Evolutionary conservation across 2,329 filamentous ascomycete genomes (phyloP), one percentile per base, ranked within the genome.

Genomic region (Clonostachys chloroleuca): DNA sequence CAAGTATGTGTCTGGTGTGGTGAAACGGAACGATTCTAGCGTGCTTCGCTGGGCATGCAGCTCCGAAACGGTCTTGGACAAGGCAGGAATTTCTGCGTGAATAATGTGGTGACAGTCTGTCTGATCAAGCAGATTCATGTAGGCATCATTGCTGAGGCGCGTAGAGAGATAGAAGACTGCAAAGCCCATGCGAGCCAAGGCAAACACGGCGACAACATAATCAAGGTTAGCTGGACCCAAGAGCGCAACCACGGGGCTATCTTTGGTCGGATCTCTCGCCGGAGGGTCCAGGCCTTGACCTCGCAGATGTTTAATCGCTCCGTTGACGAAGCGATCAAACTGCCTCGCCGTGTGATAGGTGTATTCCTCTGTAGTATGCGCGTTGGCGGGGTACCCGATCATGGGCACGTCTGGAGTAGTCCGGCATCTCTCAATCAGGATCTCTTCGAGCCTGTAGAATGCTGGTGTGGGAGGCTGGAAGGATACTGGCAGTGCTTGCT

Each of bases 121-220:
- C 5, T 14, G 40, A 12, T 42, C 12, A 20, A 42, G 40, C 14
- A 42, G 40, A 18, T 20, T 42, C 12, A 14, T 18, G 40, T 14
- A 14, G 5, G 40, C 40, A 12, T 42, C 40, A 5, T 42, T 14
- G 12, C 12, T 14, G 40, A 42, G 12, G 12, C 40, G 12, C 14
- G 40, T 42, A 12, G 40, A 42, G 40, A 42, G 40, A 20, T 14
- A 42, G 12, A 42, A 18, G 12, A 18, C 66, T 0, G 75, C 70
- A 59, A 75, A 75, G 9, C 78, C 78, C 18, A 81, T 59, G 49
- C 75, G 70, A 24, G 70, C 71, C 42, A 82, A 54, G 1, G 74
- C 77, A 42, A 80, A 64, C 40, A 76, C 62, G 5, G 74, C 72
- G 33, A 80, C 60, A 39, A 79, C 64, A 47, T 77, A 77, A 43